These are phyloP conservation scores for Prorocentrum cordatum DNA, from an alignment of 169 alveolate species.

Conservation along the genomic window DNA sequence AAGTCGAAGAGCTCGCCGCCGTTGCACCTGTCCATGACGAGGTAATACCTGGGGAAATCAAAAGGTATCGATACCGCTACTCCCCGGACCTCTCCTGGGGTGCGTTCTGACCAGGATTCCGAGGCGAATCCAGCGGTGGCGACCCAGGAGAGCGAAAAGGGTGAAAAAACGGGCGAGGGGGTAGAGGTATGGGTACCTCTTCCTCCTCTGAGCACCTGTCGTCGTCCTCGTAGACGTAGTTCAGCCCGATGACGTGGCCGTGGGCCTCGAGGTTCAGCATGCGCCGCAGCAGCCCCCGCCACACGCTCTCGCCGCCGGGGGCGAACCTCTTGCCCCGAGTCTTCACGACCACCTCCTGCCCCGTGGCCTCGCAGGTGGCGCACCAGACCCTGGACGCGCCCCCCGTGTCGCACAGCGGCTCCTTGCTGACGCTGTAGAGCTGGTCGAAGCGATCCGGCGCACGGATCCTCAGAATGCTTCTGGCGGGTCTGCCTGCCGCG, in stretches of 20 bases:
- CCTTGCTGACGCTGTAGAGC: no score
- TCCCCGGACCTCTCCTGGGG: background rate
- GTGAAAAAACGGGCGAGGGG: no score
- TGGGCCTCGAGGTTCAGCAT: background rate
- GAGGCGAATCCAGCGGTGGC: background rate
- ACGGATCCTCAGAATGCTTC: no score
- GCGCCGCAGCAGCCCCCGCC: background rate
- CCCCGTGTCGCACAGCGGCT: no score
- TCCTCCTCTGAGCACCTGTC: no score
- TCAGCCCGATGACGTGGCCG: background rate
- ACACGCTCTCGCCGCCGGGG: background rate
- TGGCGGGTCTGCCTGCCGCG: no score
- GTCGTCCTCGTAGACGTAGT: background rate
- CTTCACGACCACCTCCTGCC: background rate
- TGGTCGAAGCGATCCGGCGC: no score
- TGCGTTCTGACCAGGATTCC: background rate
- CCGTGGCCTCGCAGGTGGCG: no score
- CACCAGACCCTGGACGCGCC: no score
- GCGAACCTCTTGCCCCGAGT: background rate
- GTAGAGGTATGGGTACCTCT: no score
- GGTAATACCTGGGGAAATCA: background rate
- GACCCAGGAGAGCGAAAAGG: background rate
- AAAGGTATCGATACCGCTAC: background rate
- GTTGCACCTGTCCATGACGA: conserved; percentile 81
- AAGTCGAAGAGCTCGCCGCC: conserved; percentile 87